phyloP scores from a whole-genome alignment of 192 early-diverging fungal genomes.

The Umbelopsis isabellina region DNA sequence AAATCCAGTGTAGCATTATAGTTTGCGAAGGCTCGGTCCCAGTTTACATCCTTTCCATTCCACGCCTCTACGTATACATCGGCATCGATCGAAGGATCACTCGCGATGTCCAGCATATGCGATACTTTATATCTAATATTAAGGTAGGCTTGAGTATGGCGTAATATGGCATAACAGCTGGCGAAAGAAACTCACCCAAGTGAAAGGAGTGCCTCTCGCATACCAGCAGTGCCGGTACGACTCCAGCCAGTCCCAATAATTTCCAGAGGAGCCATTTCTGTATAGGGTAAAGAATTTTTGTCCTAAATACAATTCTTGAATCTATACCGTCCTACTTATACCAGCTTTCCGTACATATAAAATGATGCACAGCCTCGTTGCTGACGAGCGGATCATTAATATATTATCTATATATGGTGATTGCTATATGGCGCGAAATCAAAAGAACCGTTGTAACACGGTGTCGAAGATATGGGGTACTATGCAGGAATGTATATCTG shows the following conservation, averaged over 20 bases:
- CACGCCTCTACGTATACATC: not conserved
- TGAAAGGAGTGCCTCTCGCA: slow-evolving; percentile 20
- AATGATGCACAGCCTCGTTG: too few species aligned
- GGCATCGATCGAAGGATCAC: slow-evolving; percentile 9
- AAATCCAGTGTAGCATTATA: slow-evolving; percentile 28
- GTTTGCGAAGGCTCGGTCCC: slow-evolving; percentile 19
- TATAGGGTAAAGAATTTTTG: too few species aligned
- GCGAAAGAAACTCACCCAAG: slow-evolving; percentile 10
- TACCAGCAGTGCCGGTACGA: slow-evolving; percentile 29
- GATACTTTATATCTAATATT: slow-evolving; percentile 21
- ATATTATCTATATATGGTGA: too few species aligned
- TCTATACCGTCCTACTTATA: too few species aligned
- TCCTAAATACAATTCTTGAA: too few species aligned
- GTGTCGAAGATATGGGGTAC: too few species aligned
- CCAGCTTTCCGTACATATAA: too few species aligned
- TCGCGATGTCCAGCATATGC: slow-evolving; percentile 21
- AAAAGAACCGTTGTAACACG: too few species aligned
- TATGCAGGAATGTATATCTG: too few species aligned
- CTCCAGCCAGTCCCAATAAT: slow-evolving; percentile 32
- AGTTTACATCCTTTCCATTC: slow-evolving; percentile 17
- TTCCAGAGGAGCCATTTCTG: slow-evolving; percentile 24
- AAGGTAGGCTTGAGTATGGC: not conserved
- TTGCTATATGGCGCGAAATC: too few species aligned
- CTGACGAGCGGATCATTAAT: too few species aligned
- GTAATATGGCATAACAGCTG: too few species aligned